Conservation (phyloP, 306 rosid species). For the Casuarina cunninghamiana region DNA sequence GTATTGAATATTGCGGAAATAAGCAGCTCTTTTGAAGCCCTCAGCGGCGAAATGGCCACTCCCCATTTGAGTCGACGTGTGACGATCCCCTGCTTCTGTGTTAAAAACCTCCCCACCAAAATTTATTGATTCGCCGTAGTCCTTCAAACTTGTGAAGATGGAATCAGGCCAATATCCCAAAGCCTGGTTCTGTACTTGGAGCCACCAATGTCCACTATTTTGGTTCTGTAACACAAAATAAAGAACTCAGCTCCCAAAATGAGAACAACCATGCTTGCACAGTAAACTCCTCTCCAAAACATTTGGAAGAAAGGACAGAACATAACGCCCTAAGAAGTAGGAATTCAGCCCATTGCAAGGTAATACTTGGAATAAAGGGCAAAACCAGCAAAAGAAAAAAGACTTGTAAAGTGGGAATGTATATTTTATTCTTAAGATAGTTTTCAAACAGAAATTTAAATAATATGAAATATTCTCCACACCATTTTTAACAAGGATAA, state of each 20-base stretch:
- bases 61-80: constrained; percentile 36
- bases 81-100: neutral
- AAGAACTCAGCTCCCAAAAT: too few species aligned
- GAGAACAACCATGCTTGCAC: too few species aligned
- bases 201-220: constrained; percentile 35
- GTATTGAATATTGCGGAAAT: constrained; percentile 16
- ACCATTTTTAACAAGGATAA: too few species aligned
- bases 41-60: constrained; percentile 26
- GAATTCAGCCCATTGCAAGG: neutral
- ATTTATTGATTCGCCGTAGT: neutral
- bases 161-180: constrained; percentile 34
- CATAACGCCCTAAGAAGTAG: neutral
- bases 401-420: too few species aligned
- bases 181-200: neutral
- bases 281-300: too few species aligned
- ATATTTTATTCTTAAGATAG: too few species aligned
- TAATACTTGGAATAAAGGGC: neutral
- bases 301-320: too few species aligned
- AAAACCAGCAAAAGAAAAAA: too few species aligned
- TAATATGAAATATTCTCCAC: too few species aligned
- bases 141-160: constrained; percentile 5
- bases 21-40: constrained; percentile 23
- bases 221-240: neutral
- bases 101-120: constrained; percentile 31
- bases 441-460: neutral